Percentiles rank a stretch among this genome's conserved stretches.
Evolutionary conservation across 2,329 filamentous ascomycete genomes (phyloP).

Genomic region (Geosmithia putterillii): DNA sequence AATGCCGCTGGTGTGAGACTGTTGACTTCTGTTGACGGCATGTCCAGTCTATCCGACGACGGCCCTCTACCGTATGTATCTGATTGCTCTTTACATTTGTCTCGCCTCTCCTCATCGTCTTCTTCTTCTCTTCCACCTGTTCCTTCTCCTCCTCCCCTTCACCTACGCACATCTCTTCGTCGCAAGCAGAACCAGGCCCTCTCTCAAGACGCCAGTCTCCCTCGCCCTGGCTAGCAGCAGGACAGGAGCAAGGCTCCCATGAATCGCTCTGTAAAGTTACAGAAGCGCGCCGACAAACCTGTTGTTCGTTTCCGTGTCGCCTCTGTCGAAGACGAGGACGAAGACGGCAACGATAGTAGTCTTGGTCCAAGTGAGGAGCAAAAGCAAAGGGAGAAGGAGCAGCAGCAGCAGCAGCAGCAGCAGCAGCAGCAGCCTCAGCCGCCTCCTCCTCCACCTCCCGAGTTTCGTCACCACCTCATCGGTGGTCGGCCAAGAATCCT

Average conservation of each 20-base stretch:
- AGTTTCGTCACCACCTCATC: not conserved
- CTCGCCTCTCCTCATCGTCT: not conserved
- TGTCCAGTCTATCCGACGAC: slow-evolving; percentile 12
- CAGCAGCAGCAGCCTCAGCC: not conserved
- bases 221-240: not conserved
- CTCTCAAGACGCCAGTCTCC: not conserved
- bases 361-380: too few species aligned
- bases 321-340: not conserved
- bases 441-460: too few species aligned
- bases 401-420: not conserved
- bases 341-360: not conserved
- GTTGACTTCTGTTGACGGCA: slow-evolving; percentile 50
- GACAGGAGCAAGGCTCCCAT: not conserved
- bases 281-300: slow-evolving; percentile 20
- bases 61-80: slow-evolving; percentile 43
- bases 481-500: not conserved
- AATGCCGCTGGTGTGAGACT: slow-evolving; percentile 45
- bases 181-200: not conserved
- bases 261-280: slow-evolving; percentile 35
- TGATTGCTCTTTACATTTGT: not conserved
- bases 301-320: slow-evolving; percentile 13
- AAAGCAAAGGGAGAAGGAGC: too few species aligned
- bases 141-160: not conserved
- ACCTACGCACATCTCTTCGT: not conserved
- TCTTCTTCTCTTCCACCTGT: slow-evolving; percentile 3